Evolutionary conservation across 306 rosid genomes (phyloP), one percentile per base, ranked within the genome.

Genomic region (Hylodesmum podocarpum): DNA sequence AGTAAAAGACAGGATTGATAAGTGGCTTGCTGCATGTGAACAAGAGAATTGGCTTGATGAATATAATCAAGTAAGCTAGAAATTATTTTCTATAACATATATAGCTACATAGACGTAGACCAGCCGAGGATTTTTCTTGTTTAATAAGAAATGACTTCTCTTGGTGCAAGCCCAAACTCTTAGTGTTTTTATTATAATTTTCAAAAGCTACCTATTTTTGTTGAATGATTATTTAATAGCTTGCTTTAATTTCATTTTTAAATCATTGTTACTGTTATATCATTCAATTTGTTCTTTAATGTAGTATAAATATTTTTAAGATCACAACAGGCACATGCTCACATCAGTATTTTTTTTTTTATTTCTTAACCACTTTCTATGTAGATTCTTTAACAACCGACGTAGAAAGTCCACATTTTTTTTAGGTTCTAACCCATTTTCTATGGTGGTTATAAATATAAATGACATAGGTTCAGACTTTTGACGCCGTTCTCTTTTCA

Each of bases 41-140:
- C 97, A 95, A 87, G 99, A 95, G 84, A 90, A 92, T 71, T 95
- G 99, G 99, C 97, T 95, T 1, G 97, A 92, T 44, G 92, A 90
- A 77, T 95, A 95, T 67, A 95, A 82, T 84, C 93, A 80, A 81
- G 98, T 95, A 87, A 86, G 97, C 76, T 31, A 16, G 31, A 71
- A 62, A 21, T 82, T 80, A 53, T 16, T 36, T 41, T 55, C 11
- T 47, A 8, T 10, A 34, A 36, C 36, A 34, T 34, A 24, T 37
- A 8, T 61, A 64, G 50, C 29, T 59, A 50, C 18, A n/a, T 14
- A 43, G 68, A 19, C 12, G 34, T 39, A 13, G 61, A n/a, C 47
- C 46, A 3, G 33, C 51, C 41, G 25, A 53, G 39, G 44, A n/a
- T n/a, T n/a, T 40, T 65, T 13, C 3, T 28, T 81, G 28, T 29